Conservation (phyloP, 1,139 yeast species). For the Saccharomyces hybrid region DNA sequence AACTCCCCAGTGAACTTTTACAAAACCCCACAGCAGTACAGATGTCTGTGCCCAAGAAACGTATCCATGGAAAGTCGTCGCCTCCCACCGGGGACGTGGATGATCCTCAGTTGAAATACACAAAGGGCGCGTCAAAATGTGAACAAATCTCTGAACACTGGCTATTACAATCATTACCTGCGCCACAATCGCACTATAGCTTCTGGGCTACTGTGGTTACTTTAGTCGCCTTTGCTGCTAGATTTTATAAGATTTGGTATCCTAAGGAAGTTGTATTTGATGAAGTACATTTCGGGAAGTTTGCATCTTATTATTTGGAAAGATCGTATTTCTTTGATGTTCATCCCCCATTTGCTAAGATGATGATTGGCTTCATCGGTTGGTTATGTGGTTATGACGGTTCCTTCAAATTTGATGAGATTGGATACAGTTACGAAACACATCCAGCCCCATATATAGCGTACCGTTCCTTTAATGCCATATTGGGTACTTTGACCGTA, state of each 20-base stretch:
- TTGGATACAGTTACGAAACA: slow-evolving; percentile 73
- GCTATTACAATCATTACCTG: slow-evolving; percentile 24
- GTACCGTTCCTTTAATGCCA: slow-evolving; percentile 73
- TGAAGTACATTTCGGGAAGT: slow-evolving; percentile 96
- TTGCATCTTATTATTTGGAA: slow-evolving; percentile 81
- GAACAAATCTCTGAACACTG: slow-evolving; percentile 20
- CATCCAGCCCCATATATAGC: slow-evolving; percentile 86
- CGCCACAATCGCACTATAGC: slow-evolving; percentile 15
- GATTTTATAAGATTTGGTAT: slow-evolving; percentile 62
- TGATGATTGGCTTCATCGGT: slow-evolving; percentile 85
- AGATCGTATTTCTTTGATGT: slow-evolving; percentile 87
- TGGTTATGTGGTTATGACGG: slow-evolving; percentile 88
- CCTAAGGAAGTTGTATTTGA: slow-evolving; percentile 93
- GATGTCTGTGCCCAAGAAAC: slow-evolving; percentile 1
- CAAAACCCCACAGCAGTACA: background rate
- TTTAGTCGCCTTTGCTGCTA: slow-evolving; percentile 53
- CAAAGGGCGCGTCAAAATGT: slow-evolving; percentile 6
- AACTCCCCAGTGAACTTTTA: no score
- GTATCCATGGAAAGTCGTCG: slow-evolving; percentile 1
- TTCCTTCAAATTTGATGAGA: slow-evolving; percentile 78
- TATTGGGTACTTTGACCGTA: slow-evolving; percentile 73
- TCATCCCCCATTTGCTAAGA: slow-evolving; percentile 96
- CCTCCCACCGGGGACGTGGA: slow-evolving; percentile 11
- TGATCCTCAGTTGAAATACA: slow-evolving; percentile 16
- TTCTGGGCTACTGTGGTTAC: slow-evolving; percentile 41